A percentile compares a stretch with the other conserved stretches of the same genome.
Evolutionary conservation across 495 filamentous ascomycete species (phyloP).

Genomic region (Podospora pseudoanserina): DNA sequence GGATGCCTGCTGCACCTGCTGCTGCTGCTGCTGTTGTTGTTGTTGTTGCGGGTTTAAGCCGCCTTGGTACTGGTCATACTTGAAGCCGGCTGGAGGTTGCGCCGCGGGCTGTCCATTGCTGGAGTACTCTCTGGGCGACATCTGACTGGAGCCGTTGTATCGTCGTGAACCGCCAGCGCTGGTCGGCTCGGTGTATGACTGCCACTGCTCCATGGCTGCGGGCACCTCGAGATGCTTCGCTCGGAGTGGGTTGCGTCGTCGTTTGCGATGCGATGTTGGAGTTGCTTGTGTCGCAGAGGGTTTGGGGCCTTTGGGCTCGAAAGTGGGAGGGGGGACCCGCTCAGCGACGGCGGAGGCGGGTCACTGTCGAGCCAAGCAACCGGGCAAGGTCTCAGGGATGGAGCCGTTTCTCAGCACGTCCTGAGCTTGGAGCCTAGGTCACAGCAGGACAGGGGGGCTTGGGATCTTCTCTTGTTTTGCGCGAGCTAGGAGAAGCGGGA

Average conservation of each 20-base stretch:
- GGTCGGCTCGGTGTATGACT: conserved; percentile 44
- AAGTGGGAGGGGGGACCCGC: conserved; percentile 4
- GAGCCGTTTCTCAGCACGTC: conserved; percentile 2
- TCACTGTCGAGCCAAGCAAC: conserved; percentile 4
- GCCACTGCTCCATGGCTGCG: conserved; percentile 57
- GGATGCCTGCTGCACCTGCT: conserved; percentile 19
- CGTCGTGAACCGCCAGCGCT: conserved; percentile 45
- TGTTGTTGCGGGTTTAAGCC: conserved; percentile 49
- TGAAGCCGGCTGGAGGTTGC: conserved; percentile 59
- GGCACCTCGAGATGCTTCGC: conserved; percentile 17
- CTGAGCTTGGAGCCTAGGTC: neutral
- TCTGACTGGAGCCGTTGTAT: conserved; percentile 47
- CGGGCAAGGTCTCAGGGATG: conserved; percentile 2
- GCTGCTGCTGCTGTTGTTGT: conserved; percentile 3
- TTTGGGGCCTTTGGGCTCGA: neutral
- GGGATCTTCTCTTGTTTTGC: neutral
- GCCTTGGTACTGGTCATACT: conserved; percentile 70
- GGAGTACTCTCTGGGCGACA: conserved; percentile 44
- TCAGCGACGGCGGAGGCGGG: conserved; percentile 4
- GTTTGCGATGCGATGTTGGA: conserved; percentile 4
- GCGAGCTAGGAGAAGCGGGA: neutral
- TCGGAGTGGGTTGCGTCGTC: conserved; percentile 1
- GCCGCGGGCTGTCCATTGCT: conserved; percentile 28
- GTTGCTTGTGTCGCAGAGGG: conserved; percentile 4
- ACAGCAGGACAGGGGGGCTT: neutral